A percentile compares a stretch with the other conserved stretches of the same genome.
These are phyloP conservation scores for Hymenoscyphus fructigenus DNA, from an alignment of 2,329 filamentous ascomycete species.

Conservation along the genomic window DNA sequence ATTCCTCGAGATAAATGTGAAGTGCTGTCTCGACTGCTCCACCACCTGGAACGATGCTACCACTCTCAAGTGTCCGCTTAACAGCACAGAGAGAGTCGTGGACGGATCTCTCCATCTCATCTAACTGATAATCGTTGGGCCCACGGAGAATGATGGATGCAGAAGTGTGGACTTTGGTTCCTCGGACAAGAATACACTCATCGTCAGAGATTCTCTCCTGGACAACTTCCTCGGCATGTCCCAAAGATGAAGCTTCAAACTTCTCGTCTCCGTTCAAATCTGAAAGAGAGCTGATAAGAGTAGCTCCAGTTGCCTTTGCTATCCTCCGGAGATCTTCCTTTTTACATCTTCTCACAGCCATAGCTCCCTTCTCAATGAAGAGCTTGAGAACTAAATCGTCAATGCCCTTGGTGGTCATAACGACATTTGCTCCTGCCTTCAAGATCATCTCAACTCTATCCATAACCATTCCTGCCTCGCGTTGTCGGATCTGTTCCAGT, in stretches of 20 bases:
- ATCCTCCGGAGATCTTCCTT: slow-evolving; percentile 97
- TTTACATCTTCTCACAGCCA: slow-evolving; percentile 95
- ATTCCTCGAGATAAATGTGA: slow-evolving; percentile 98
- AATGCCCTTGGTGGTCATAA: slow-evolving; percentile 97
- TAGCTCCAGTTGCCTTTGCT: slow-evolving; percentile 92
- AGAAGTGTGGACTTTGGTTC: slow-evolving; percentile 89
- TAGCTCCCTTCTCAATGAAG: slow-evolving; percentile 91
- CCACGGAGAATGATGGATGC: slow-evolving; percentile 95
- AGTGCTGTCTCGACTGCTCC: slow-evolving; percentile 98
- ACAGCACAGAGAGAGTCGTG: slow-evolving; percentile 96
- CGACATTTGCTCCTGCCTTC: slow-evolving; percentile 93
- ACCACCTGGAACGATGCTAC: slow-evolving; percentile 93
- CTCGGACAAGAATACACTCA: slow-evolving; percentile 95
- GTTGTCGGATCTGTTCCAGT: slow-evolving; percentile 91
- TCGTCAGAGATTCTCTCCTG: slow-evolving; percentile 99
- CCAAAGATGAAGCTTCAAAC: slow-evolving; percentile 87
- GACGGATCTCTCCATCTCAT: slow-evolving; percentile 98
- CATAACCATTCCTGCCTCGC: slow-evolving; percentile 89
- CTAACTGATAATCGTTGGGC: slow-evolving; percentile 91
- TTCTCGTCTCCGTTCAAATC: slow-evolving; percentile 97
- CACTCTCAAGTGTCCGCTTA: slow-evolving; percentile 94
- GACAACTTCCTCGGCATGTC: slow-evolving; percentile 91
- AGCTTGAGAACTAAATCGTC: slow-evolving; percentile 93
- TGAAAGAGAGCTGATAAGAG: slow-evolving; percentile 86
- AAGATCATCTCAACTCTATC: slow-evolving; percentile 97